Evolutionary conservation across 768 basidiomycete genomes (phyloP).

Genomic region (Podaxis sp.): DNA sequence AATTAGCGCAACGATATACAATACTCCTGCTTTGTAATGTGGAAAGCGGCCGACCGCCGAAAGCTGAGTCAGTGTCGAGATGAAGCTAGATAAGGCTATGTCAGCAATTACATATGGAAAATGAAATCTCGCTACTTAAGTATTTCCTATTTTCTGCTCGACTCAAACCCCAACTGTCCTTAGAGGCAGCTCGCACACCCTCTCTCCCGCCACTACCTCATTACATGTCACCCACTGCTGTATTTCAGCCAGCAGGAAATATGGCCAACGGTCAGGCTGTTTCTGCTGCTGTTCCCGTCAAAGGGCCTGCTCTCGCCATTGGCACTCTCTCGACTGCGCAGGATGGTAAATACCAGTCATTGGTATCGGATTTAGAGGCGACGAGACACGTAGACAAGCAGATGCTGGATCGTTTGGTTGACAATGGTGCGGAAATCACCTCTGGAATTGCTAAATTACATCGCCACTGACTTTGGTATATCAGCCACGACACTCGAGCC

Average conservation of each 20-base stretch:
- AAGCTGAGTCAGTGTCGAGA: constrained; percentile 2
- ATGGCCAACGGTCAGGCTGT: constrained; percentile 13
- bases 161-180: neutral
- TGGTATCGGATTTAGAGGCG: constrained; percentile 59
- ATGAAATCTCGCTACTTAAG: no score
- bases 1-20: constrained; percentile 9
- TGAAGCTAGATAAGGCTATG: neutral
- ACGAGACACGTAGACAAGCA: constrained; percentile 67
- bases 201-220: neutral
- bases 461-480: neutral
- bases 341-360: constrained; percentile 74
- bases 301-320: constrained; percentile 64
- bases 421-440: constrained; percentile 56
- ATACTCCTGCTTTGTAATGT: neutral
- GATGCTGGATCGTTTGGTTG: constrained; percentile 79
- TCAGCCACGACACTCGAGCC: constrained; percentile 58
- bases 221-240: constrained; percentile 63
- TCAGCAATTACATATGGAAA: constrained; percentile 1
- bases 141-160: neutral
- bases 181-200: neutral
- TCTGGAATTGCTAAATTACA: neutral
- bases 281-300: constrained; percentile 21
- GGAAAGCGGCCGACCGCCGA: neutral
- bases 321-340: constrained; percentile 77
- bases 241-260: constrained; percentile 31